phyloP scores from a whole-genome alignment of 2,329 filamentous ascomycete genomes.

The Talaromyces sp. region DNA sequence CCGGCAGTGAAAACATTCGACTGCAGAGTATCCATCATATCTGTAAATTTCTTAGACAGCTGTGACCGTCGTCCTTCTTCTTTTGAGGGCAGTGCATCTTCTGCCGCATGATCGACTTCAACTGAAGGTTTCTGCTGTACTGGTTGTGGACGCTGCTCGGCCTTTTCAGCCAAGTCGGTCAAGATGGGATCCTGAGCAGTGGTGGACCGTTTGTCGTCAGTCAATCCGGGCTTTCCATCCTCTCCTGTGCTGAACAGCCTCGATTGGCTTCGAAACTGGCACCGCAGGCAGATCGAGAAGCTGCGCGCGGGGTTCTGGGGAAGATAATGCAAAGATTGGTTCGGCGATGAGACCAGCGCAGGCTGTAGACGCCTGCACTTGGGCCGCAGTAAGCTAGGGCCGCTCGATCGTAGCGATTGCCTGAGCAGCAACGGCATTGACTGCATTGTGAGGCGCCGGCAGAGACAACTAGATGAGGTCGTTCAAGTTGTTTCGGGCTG shows the following conservation, averaged over 20 bases:
- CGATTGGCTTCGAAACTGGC: slow-evolving; percentile 32
- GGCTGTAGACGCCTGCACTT: slow-evolving; percentile 15
- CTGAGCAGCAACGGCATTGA: slow-evolving; percentile 34
- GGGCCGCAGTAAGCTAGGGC: slow-evolving; percentile 18
- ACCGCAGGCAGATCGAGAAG: slow-evolving; percentile 39
- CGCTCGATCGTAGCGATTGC: slow-evolving; percentile 29
- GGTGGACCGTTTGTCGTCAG: neutral
- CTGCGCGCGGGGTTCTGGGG: slow-evolving; percentile 18
- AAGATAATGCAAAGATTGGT: slow-evolving; percentile 16
- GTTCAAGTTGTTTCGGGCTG: neutral
- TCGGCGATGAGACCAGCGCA: slow-evolving; percentile 16
- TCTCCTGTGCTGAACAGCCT: slow-evolving; percentile 22
- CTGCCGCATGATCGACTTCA: neutral
- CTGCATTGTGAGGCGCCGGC: slow-evolving; percentile 28
- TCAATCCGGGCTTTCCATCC: slow-evolving; percentile 13
- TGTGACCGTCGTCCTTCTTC: slow-evolving; percentile 47
- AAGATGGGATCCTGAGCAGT: neutral
- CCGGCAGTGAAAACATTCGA: slow-evolving; percentile 77
- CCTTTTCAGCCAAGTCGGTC: neutral
- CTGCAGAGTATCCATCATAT: slow-evolving; percentile 84
- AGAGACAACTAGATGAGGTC: neutral
- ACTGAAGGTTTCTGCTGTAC: neutral
- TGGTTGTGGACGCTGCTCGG: neutral
- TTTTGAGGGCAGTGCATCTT: slow-evolving; percentile 26
- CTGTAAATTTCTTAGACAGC: slow-evolving; percentile 56